Evolutionary conservation across 805 yeast genomes (phyloP).

Genomic region (Naumovozyma baii): DNA sequence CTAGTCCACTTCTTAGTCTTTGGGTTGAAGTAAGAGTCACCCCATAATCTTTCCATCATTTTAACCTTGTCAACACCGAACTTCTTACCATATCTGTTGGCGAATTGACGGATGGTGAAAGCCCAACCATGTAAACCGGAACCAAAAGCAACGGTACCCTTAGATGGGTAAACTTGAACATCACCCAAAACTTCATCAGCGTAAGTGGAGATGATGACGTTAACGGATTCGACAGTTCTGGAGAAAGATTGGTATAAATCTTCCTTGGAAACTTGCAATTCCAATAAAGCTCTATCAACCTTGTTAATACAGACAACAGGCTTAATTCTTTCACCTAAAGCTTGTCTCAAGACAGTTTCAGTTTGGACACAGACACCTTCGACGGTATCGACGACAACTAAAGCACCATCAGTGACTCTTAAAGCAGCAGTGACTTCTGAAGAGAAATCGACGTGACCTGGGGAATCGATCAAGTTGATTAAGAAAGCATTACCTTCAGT

Average conservation of each 20-base stretch:
- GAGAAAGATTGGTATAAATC: constrained; percentile 96
- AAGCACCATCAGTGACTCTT: constrained; percentile 99
- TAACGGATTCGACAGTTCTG: constrained; percentile 98
- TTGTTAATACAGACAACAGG: constrained; percentile 98
- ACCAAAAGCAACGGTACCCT: constrained; percentile 99
- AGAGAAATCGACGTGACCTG: constrained; percentile 99
- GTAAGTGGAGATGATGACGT: constrained; percentile 95
- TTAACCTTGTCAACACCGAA: constrained; percentile 96
- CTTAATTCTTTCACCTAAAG: constrained; percentile 98
- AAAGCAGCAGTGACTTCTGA: constrained; percentile 99
- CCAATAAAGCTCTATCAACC: constrained; percentile 98
- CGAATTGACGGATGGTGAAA: constrained; percentile 98
- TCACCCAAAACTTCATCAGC: constrained; percentile 87
- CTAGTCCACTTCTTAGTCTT: constrained; percentile 99
- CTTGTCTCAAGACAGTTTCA: constrained; percentile 98
- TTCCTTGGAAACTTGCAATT: constrained; percentile 97
- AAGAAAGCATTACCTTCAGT: constrained; percentile 89
- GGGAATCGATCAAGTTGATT: constrained; percentile 97
- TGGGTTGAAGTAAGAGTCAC: constrained; percentile 99
- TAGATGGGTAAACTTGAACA: constrained; percentile 96
- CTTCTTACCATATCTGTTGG: constrained; percentile 95
- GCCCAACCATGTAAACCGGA: constrained; percentile 99
- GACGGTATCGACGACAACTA: constrained; percentile 97
- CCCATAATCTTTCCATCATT: constrained; percentile 99
- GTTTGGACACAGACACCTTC: constrained; percentile 99